Evolutionary conservation across 2,329 filamentous ascomycete genomes (phyloP).

Genomic region (Clonostachys solani): DNA sequence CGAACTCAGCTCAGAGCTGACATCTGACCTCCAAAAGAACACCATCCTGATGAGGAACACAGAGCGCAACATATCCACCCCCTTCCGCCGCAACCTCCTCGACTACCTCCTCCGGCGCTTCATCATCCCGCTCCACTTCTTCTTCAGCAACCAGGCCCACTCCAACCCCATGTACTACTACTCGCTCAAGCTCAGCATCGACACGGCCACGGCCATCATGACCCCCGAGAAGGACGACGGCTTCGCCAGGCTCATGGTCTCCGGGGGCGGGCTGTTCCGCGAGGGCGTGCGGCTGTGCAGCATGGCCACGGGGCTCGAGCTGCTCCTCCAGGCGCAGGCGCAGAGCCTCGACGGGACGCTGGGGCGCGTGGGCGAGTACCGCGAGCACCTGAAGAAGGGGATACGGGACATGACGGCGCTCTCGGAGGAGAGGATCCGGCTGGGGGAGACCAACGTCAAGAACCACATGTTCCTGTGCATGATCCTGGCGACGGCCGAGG

Average conservation of each 20-base stretch:
- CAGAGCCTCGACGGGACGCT: conserved; percentile 21
- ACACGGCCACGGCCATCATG: conserved; percentile 30
- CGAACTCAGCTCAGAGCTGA: conserved; percentile 23
- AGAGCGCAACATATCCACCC: conserved; percentile 7
- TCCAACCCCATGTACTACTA: conserved; percentile 41
- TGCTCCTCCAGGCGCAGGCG: conserved; percentile 21
- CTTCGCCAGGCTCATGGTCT: conserved; percentile 27
- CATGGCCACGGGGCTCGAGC: conserved; percentile 25
- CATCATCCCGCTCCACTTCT: conserved; percentile 47
- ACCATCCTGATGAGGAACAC: too few relatives aligned
- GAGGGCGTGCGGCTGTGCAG: conserved; percentile 29
- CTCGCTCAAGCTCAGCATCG: conserved; percentile 41
- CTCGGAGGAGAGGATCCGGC: conserved; percentile 22
- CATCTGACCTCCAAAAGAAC: conserved; percentile 8
- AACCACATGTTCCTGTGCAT: conserved; percentile 31
- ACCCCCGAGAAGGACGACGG: conserved; percentile 25
- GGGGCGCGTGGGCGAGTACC: conserved; percentile 17
- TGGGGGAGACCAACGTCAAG: conserved; percentile 40
- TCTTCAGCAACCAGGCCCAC: conserved; percentile 35
- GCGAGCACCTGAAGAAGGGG: conserved; percentile 8
- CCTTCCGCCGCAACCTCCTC: conserved; percentile 42
- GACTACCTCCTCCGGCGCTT: conserved; percentile 50
- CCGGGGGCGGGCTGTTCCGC: conserved; percentile 33
- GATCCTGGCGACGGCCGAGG: conserved; percentile 26
- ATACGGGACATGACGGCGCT: conserved; percentile 18